Percentiles rank a stretch among this genome's conserved stretches.
These are phyloP conservation scores for Solanum chilense DNA, from an alignment of 257 asterid genomes.

Conservation along the genomic window DNA sequence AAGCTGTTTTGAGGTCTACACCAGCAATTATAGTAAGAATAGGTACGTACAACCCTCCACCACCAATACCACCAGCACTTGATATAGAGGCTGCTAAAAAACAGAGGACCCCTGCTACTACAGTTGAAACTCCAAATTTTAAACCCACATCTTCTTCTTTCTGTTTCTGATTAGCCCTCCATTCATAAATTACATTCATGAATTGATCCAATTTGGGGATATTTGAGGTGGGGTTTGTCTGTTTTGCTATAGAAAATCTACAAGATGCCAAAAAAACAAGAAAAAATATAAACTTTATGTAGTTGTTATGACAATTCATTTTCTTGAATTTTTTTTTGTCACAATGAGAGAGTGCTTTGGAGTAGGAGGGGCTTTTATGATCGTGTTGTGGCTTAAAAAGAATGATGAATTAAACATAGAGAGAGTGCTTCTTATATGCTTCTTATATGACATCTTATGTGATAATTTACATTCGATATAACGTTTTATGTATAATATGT, in stretches of 20 bases:
- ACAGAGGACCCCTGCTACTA: conserved; percentile 35
- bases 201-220: background rate
- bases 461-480: no score
- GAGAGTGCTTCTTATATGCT: no score
- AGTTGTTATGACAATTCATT: background rate
- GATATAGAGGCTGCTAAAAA: conserved; percentile 61
- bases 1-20: conserved; percentile 57
- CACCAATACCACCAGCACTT: conserved; percentile 86
- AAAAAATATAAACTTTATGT: background rate
- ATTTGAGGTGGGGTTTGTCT: background rate
- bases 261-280: background rate
- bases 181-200: conserved; percentile 15
- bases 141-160: background rate
- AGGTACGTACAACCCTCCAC: conserved; percentile 73
- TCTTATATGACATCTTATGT: background rate
- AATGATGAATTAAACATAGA: background rate
- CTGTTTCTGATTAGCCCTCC: conserved; percentile 3
- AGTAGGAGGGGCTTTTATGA: background rate
- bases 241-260: background rate
- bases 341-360: background rate
- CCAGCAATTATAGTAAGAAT: conserved; percentile 54
- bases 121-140: background rate
- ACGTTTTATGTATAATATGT: no score
- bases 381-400: background rate
- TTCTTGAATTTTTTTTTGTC: background rate